Evolutionary conservation across 768 basidiomycete genomes (phyloP).

Genomic region (Suillus variegatus): DNA sequence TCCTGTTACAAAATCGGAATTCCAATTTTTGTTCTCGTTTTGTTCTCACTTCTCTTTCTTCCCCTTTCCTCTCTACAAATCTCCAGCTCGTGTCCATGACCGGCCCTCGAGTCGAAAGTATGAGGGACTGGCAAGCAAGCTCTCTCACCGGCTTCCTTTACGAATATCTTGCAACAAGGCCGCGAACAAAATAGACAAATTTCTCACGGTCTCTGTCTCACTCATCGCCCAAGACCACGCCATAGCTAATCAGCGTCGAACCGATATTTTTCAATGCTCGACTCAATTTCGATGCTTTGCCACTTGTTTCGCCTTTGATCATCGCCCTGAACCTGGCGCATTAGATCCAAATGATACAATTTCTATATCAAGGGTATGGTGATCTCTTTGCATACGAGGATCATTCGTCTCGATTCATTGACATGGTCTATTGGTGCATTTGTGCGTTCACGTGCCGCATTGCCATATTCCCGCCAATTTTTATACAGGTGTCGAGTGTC

Average conservation of each 20-base stretch:
- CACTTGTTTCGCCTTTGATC: background rate
- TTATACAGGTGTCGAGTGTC: background rate
- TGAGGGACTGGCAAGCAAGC: background rate
- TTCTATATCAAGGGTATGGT: background rate
- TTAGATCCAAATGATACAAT: background rate
- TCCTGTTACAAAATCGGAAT: background rate
- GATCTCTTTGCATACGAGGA: background rate
- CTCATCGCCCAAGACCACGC: background rate
- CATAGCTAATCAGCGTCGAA: background rate
- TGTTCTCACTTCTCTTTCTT: background rate
- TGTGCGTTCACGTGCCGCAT: background rate
- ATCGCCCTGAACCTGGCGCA: background rate
- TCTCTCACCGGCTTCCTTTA: conserved; percentile 4
- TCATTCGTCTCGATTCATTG: background rate
- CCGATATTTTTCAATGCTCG: background rate
- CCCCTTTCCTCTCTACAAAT: background rate
- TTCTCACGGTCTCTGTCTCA: background rate
- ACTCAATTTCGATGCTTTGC: background rate
- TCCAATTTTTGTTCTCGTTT: background rate
- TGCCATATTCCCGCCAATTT: background rate
- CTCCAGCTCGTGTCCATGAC: too few species aligned
- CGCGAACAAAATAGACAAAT: conserved; percentile 5
- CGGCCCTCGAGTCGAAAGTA: conserved; percentile 6
- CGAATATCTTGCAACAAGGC: conserved; percentile 5
- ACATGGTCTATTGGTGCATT: background rate